Evolutionary conservation across 140 eudicot species (phyloP).

Genomic region (Senecio squalidus): DNA sequence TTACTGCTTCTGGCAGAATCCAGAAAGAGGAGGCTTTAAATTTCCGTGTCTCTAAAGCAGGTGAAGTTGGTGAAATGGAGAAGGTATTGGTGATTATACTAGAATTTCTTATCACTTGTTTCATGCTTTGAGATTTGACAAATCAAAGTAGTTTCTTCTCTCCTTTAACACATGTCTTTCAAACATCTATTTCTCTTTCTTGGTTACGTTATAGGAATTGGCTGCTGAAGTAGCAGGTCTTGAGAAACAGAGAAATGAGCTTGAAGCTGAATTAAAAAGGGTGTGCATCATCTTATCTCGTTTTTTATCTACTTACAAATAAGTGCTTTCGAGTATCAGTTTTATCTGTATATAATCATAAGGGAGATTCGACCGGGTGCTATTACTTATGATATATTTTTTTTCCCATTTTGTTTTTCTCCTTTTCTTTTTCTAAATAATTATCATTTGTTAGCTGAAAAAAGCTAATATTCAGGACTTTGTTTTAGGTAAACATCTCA

Average conservation of each 20-base stretch:
- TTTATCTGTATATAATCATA: background rate
- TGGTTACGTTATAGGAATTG: conserved; percentile 35
- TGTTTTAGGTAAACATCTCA: conserved; percentile 77
- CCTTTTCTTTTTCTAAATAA: background rate
- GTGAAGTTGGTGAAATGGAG: conserved; percentile 87
- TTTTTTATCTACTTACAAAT: background rate
- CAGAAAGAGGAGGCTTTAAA: conserved; percentile 95
- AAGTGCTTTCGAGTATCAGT: background rate
- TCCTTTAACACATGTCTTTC: background rate
- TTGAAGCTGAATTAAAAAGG: conserved; percentile 59
- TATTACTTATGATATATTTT: background rate
- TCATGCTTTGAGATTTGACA: background rate
- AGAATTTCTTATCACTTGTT: conserved; percentile 4
- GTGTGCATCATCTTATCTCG: conserved; percentile 9
- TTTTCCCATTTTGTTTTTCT: background rate
- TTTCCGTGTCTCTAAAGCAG: conserved; percentile 78
- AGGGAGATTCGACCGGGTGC: background rate
- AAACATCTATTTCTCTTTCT: background rate
- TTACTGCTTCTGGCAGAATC: conserved; percentile 39
- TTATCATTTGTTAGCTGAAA: too few species aligned
- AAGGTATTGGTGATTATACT: conserved; percentile 45
- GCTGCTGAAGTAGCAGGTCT: conserved; percentile 55
- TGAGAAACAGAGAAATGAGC: conserved; percentile 55
- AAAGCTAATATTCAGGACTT: conserved; percentile 10
- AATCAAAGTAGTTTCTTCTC: too few species aligned